Conservation (phyloP, 208 protist species). For the Crithidia acanthocephali region DNA sequence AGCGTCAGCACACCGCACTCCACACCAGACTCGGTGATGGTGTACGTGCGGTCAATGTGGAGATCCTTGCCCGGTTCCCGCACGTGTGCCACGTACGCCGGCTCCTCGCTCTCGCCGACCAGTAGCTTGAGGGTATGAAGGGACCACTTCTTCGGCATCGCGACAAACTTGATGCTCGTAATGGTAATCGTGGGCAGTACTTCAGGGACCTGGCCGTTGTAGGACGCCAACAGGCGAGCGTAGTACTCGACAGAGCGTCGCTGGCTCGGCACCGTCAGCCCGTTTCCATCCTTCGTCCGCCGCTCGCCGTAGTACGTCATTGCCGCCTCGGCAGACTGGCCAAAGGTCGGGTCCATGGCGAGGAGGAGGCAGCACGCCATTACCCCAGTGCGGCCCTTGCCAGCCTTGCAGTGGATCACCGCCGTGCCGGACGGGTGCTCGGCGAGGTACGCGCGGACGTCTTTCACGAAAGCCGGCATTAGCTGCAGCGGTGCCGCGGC, state of each 20-base stretch:
- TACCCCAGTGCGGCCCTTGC: slow-evolving; percentile 94
- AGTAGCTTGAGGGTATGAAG: slow-evolving; percentile 33
- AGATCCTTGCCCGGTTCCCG: slow-evolving; percentile 5
- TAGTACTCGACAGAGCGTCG: slow-evolving; percentile 78
- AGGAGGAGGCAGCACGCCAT: slow-evolving; percentile 91
- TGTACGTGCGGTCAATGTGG: background rate
- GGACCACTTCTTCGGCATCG: slow-evolving; percentile 23
- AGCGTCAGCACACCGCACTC: slow-evolving; percentile 21
- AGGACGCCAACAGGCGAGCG: slow-evolving; percentile 44
- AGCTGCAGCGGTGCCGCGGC: slow-evolving; percentile 84
- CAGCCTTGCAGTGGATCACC: slow-evolving; percentile 97
- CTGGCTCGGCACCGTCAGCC: slow-evolving; percentile 91
- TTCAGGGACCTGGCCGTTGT: slow-evolving; percentile 42
- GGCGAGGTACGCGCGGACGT: slow-evolving; percentile 43
- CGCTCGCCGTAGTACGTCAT: slow-evolving; percentile 78
- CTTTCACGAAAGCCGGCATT: slow-evolving; percentile 69
- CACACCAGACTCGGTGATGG: slow-evolving; percentile 14
- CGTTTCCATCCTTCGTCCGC: slow-evolving; percentile 81
- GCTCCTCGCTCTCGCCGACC: slow-evolving; percentile 19
- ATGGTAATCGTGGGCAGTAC: slow-evolving; percentile 38
- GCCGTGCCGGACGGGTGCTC: slow-evolving; percentile 70
- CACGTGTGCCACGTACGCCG: slow-evolving; percentile 13
- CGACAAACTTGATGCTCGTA: slow-evolving; percentile 30
- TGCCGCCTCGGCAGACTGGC: slow-evolving; percentile 43
- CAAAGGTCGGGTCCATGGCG: slow-evolving; percentile 45